These are phyloP conservation scores for Saturnispora galanensis DNA, from an alignment of 805 yeast genomes.

Conservation along the genomic window DNA sequence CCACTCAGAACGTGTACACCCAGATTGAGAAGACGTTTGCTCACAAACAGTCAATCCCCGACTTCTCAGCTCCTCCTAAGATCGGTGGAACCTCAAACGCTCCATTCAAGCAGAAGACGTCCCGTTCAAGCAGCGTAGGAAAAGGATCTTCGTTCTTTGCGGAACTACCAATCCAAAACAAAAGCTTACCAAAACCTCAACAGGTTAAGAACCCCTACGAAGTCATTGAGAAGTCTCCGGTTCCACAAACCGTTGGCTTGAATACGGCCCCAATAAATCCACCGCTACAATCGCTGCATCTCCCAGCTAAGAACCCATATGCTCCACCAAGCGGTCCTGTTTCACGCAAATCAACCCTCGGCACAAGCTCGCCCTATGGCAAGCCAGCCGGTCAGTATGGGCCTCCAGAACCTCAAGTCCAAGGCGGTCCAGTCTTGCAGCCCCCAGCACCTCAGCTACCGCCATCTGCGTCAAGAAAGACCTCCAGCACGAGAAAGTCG, in stretches of 20 bases:
- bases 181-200: slow-evolving; percentile 4
- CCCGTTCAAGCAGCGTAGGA: not conserved
- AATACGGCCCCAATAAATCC: not conserved
- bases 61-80: not conserved
- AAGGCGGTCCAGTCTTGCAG: slow-evolving; percentile 26
- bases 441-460: not conserved
- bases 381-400: slow-evolving; percentile 27
- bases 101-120: not conserved
- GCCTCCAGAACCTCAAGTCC: slow-evolving; percentile 9
- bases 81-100: not conserved
- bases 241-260: not conserved
- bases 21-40: slow-evolving; percentile 15
- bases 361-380: not conserved
- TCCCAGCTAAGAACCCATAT: slow-evolving; percentile 8
- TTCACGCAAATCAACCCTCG: too few species aligned
- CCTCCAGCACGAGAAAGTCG: slow-evolving; percentile 8
- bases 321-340: slow-evolving; percentile 8
- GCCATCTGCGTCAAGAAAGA: not conserved
- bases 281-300: not conserved
- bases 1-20: slow-evolving; percentile 22
- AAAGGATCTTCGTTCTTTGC: slow-evolving; percentile 38
- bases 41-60: slow-evolving; percentile 6
- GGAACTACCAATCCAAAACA: slow-evolving; percentile 37
- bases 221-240: slow-evolving; percentile 8
- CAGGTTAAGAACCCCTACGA: slow-evolving; percentile 22